phyloP scores from a whole-genome alignment of 1,284 basidiomycete species.

The Microbotryum intermedium region DNA sequence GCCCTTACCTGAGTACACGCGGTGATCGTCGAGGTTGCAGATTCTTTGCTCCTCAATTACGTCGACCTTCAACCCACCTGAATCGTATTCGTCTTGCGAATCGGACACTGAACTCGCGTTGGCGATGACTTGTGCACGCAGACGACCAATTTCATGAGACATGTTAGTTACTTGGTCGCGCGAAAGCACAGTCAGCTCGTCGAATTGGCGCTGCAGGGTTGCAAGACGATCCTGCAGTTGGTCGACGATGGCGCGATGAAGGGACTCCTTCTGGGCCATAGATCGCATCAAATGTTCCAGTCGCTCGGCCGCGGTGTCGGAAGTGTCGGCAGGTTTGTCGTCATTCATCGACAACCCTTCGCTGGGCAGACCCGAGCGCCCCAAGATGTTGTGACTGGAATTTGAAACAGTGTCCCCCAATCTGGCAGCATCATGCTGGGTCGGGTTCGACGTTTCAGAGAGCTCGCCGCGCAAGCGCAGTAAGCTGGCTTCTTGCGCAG shows the following conservation, averaged over 20 bases:
- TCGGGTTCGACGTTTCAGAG: slow-evolving; percentile 50
- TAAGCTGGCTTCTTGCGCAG: slow-evolving; percentile 47
- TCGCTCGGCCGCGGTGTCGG: slow-evolving; percentile 44
- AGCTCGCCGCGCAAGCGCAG: slow-evolving; percentile 7
- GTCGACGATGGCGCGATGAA: slow-evolving; percentile 66
- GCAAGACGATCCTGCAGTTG: slow-evolving; percentile 57
- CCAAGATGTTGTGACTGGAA: too few relatives aligned
- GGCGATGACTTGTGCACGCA: slow-evolving; percentile 41
- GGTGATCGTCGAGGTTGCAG: too few relatives aligned
- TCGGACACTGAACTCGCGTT: not conserved
- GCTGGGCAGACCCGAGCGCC: not conserved
- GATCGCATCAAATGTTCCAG: slow-evolving; percentile 81
- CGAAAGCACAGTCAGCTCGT: slow-evolving; percentile 66
- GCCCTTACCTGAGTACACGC: not conserved
- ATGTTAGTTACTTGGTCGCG: slow-evolving; percentile 74
- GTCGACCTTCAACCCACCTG: too few relatives aligned
- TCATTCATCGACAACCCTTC: slow-evolving; percentile 2
- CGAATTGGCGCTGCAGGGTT: slow-evolving; percentile 64
- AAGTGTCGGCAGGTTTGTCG: not conserved
- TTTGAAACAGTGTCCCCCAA: not conserved
- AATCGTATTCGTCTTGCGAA: not conserved
- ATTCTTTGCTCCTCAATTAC: too few relatives aligned
- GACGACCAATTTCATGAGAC: slow-evolving; percentile 68
- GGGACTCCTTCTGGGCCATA: slow-evolving; percentile 88
- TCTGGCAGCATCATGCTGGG: too few relatives aligned